Base-by-base conservation (phyloP, 208 protist species). In the Giardia muris region DNA sequence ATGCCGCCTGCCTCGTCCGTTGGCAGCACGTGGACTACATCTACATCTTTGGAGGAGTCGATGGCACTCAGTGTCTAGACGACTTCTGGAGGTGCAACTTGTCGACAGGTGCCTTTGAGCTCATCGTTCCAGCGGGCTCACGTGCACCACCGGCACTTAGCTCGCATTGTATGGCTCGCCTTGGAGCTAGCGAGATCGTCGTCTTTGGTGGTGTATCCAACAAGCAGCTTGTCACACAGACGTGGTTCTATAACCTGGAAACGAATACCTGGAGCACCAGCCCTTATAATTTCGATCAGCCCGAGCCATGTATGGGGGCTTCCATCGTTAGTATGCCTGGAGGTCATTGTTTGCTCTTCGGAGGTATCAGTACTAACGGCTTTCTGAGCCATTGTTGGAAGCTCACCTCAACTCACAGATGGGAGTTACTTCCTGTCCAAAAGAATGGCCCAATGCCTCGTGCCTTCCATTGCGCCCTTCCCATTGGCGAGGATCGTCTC, bases 371-470 rank as follows among this genome's bases (percentile, higher is more conserved):
- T 44, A 43, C 86, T 45, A 89, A 89, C 19, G 86, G 86, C 19
- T 89, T 89, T 89, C 4, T 46, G 4, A 89, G 42, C 42, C 22
- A 89, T 46, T 89, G 4, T 4, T 89, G 86, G 86, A 10, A 44
- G 42, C 42, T 89, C 45, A 45, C 4, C 42, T 4, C 86, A 10
- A 89, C n/a, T 89, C 4, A 89, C 4, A 89, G 45, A 89, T 89
- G 86, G 86, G 86, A 89, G 4, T 43, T 89, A 45, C 42, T 89
- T 46, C 42, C 4, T 4, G 22, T 44, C 3, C 4, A 46, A 4
- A 89, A 89, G 42, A 46, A 89, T 46, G 86, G 86, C 3, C 86
- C 86, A 89, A 89, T 89, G 4, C 3, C 22, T 10, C 86, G 86
- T 4, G 86, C 86, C n/a, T 89, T 10, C 22, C 86, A 89, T 43